Evolutionary conservation across 176 grass and related monocot genomes (phyloP).

Genomic region (Puya raimondii): DNA sequence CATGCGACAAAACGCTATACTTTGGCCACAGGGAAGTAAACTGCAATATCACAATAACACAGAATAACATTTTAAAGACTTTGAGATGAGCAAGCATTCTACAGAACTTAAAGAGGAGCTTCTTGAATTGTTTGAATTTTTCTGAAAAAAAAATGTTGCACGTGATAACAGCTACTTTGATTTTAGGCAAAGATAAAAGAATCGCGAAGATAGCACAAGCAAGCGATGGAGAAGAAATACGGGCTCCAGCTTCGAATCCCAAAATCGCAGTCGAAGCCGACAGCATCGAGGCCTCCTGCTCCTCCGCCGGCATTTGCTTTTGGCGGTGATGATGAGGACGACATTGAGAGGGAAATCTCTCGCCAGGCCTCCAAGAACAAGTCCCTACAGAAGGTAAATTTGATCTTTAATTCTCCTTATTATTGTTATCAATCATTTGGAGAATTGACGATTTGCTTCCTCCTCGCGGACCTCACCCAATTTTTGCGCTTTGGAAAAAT

Average conservation of each 20-base stretch:
- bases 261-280: conserved; percentile 35
- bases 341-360: conserved; percentile 81
- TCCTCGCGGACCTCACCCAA: too few relatives aligned
- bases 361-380: conserved; percentile 67
- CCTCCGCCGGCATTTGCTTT: conserved; percentile 46
- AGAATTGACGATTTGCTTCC: conserved; percentile 5
- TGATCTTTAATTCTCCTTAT: not conserved
- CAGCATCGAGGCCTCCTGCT: conserved; percentile 23
- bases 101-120: too few relatives aligned
- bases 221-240: conserved; percentile 43
- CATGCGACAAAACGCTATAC: too few relatives aligned
- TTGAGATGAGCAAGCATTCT: too few relatives aligned
- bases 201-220: not conserved
- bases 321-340: conserved; percentile 60
- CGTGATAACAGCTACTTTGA: too few relatives aligned
- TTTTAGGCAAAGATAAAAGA: too few relatives aligned
- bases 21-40: too few relatives aligned
- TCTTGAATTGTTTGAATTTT: too few relatives aligned
- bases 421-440: not conserved
- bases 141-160: too few relatives aligned
- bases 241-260: conserved; percentile 67
- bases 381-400: conserved; percentile 62
- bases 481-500: not conserved
- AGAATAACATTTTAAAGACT: too few relatives aligned
- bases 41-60: too few relatives aligned